Conservation (phyloP, 768 basidiomycete species). For the Russula ochroleuca region DNA sequence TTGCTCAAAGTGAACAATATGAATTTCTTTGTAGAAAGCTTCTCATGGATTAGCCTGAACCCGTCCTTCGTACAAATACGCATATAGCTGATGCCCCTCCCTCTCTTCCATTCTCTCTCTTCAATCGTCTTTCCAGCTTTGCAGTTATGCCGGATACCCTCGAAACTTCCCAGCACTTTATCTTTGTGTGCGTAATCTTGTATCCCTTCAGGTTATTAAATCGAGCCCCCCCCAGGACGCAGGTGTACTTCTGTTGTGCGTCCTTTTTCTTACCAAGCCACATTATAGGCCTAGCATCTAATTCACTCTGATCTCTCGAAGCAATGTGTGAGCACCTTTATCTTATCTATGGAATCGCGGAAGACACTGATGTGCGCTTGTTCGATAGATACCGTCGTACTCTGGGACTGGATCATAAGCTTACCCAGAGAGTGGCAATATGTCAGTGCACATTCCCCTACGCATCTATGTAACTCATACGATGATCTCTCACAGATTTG, state of each 20-base stretch:
- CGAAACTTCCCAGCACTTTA: conserved; percentile 66
- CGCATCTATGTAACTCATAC: conserved; percentile 10
- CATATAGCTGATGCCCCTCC: background rate
- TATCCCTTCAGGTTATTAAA: background rate
- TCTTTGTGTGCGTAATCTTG: conserved; percentile 53
- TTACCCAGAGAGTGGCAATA: conserved; percentile 74
- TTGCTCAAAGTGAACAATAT: background rate
- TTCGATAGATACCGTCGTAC: conserved; percentile 63
- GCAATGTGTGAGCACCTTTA: conserved; percentile 53
- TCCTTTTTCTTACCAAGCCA: conserved; percentile 29
- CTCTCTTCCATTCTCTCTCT: background rate
- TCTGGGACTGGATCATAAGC: conserved; percentile 85
- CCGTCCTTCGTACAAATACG: conserved; percentile 17
- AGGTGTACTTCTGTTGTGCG: conserved; percentile 85
- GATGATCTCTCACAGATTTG: conserved; percentile 53
- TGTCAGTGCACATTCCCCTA: conserved; percentile 40
- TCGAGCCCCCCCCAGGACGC: conserved; percentile 38
- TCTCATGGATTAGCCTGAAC: background rate
- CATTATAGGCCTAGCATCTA: no score
- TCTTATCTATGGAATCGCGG: background rate
- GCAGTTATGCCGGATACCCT: conserved; percentile 42
- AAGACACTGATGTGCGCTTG: background rate
- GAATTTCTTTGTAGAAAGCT: conserved; percentile 10
- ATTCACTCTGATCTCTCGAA: conserved; percentile 30
- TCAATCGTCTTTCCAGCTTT: background rate